These are phyloP conservation scores for Gelatoporia subvermispora DNA, from an alignment of 768 basidiomycete genomes.

Conservation along the genomic window DNA sequence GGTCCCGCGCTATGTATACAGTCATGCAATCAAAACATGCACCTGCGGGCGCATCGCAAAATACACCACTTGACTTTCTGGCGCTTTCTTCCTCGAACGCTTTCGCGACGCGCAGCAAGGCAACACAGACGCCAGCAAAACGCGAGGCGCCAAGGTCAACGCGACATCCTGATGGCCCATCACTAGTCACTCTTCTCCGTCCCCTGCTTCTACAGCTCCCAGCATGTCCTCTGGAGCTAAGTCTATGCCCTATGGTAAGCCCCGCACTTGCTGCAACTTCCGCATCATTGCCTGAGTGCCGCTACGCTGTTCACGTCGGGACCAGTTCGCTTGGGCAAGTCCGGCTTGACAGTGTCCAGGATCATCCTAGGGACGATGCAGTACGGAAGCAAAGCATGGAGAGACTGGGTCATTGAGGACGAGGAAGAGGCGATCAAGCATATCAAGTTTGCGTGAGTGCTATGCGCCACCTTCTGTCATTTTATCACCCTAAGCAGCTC, in stretches of 20 bases:
- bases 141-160: no score
- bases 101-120: no score
- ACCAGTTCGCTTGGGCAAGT: constrained; percentile 38
- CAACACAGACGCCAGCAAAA: no score
- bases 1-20: no score
- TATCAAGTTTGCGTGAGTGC: constrained; percentile 5
- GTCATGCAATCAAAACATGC: no score
- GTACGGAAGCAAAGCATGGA: constrained; percentile 21
- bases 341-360: constrained; percentile 33
- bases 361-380: constrained; percentile 26
- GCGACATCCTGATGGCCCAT: no score
- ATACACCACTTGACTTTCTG: no score
- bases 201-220: neutral
- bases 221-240: neutral
- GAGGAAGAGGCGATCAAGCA: constrained; percentile 5
- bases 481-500: neutral
- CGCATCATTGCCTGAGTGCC: no score
- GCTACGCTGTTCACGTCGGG: neutral
- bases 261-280: neutral
- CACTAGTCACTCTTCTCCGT: no score
- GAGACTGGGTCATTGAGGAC: constrained; percentile 27
- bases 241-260: constrained; percentile 2
- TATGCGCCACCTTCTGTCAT: neutral
- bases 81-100: no score
- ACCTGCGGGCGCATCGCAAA: no score